Evolutionary conservation across 305 asterid genomes (phyloP), one percentile per base, ranked within the genome.

Genomic region (Stenogyne calaminthoides): DNA sequence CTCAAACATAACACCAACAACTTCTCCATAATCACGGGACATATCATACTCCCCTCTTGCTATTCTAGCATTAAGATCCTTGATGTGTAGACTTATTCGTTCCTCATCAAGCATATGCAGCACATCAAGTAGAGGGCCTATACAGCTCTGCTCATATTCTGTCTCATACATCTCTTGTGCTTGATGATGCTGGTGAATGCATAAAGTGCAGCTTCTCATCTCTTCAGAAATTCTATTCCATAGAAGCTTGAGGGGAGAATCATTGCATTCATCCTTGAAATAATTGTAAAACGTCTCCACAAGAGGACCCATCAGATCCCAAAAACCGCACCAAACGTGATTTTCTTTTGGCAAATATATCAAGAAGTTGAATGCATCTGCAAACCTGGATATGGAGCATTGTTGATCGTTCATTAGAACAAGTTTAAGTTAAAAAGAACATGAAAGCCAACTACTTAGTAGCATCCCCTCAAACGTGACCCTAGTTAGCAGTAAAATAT

Each of bases 301-400:
- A 60, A 95, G 88, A 68, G 99, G 99, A 34, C 98, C 97, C 98
- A 95, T 95, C 37, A 95, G 75, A 67, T 90, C 96, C 95, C 92
- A 91, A 39, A 83, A 84, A 66, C 89, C 88, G 69, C 99, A 95
- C 98, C 99, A 95, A 62, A 90, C 91, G 76, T 95, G 99, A 29
- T 77, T 73, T 68, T 81, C 91, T 37, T 80, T 70, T 11, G 98
- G 95, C 82, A 92, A 81, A 74, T 80, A 70, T 55, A 80, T 89
- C 84, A 95, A 72, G 75, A 90, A 85, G 78, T 76, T 89, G 93
- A 92, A 95, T 69, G 96, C 96, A 74, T 95, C 97, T 16, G 94
- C 83, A 87, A 95, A 95, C 98, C 98, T 93, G 91, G 68, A 76
- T 34, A 76, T 8, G 51, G 22, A 64, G 34, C 52, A 68, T 9